phyloP scores from a whole-genome alignment of 805 yeast species.

The Osmozyma mogii region DNA sequence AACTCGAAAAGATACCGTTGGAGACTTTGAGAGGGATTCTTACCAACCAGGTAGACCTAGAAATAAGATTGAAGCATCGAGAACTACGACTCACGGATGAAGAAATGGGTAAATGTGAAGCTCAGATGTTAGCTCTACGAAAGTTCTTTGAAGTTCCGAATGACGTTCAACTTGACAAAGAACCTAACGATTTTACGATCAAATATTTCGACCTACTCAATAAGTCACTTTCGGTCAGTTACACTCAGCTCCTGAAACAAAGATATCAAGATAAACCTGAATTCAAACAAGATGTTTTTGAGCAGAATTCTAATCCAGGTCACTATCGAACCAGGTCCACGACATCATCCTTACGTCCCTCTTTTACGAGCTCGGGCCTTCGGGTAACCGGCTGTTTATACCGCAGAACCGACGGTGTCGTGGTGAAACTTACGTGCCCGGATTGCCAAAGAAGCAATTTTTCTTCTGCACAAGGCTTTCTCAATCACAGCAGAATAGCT shows the following conservation, averaged over 20 bases:
- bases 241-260: constrained; percentile 18
- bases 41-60: constrained; percentile 47
- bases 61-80: constrained; percentile 51
- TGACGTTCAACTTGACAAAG: constrained; percentile 30
- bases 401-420: constrained; percentile 60
- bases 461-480: constrained; percentile 73
- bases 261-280: constrained; percentile 5
- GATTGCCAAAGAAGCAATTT: constrained; percentile 63
- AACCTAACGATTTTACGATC: constrained; percentile 37
- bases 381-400: constrained; percentile 44
- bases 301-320: constrained; percentile 6
- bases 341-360: constrained; percentile 47
- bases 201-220: constrained; percentile 33
- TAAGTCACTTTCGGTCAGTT: constrained; percentile 25
- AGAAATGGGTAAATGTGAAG: constrained; percentile 50
- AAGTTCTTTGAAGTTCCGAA: constrained; percentile 37
- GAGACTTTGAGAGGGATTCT: constrained; percentile 21
- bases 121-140: constrained; percentile 46
- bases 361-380: constrained; percentile 13
- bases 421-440: constrained; percentile 62
- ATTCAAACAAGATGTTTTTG: constrained; percentile 2
- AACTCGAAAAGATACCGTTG: constrained; percentile 13
- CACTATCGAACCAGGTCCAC: constrained; percentile 42
- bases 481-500: constrained; percentile 68
- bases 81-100: constrained; percentile 44